A percentile compares a stretch with the other conserved stretches of the same genome.
Evolutionary conservation across 2,329 filamentous ascomycete species (phyloP).

Genomic region (Leptoxyphium fumago): DNA sequence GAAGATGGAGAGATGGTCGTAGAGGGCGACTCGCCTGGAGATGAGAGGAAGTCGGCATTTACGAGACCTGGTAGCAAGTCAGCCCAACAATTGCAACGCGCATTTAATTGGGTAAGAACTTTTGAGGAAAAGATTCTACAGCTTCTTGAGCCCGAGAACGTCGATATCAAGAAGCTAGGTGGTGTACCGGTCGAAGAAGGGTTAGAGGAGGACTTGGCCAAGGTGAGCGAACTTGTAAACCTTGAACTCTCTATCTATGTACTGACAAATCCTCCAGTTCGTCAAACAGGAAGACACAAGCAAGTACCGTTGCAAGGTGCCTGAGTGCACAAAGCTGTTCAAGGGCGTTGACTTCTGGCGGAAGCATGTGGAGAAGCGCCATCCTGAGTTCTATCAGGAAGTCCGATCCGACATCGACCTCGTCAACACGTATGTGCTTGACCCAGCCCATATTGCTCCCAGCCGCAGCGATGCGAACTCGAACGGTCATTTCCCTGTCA

Average conservation of each 20-base stretch:
- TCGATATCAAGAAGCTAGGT: conserved; percentile 79
- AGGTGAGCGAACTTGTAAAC: conserved; percentile 25
- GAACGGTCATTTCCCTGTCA: conserved; percentile 84
- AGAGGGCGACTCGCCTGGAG: conserved; percentile 33
- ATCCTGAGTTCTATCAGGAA: conserved; percentile 70
- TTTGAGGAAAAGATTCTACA: conserved; percentile 95
- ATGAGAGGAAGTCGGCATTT: conserved; percentile 41
- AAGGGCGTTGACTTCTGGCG: conserved; percentile 95
- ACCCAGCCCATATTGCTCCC: conserved; percentile 86
- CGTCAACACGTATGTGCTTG: conserved; percentile 86
- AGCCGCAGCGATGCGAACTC: conserved; percentile 87
- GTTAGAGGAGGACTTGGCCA: conserved; percentile 68
- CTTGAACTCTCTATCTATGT: not conserved
- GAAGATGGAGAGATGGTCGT: conserved; percentile 23
- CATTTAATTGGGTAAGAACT: conserved; percentile 97
- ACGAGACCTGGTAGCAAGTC: conserved; percentile 50
- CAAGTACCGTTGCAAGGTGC: conserved; percentile 92
- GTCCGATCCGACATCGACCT: conserved; percentile 76
- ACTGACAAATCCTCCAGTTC: conserved; percentile 27
- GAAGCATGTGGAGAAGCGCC: conserved; percentile 95
- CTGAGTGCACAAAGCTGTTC: conserved; percentile 91
- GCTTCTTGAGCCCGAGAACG: conserved; percentile 76
- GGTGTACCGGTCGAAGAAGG: conserved; percentile 78
- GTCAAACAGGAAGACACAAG: conserved; percentile 97
- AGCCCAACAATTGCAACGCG: conserved; percentile 82